Percentiles rank a stretch among this genome's conserved stretches.
Conservation (phyloP, 768 basidiomycete genomes). For the Boletus vermiculosoides region DNA sequence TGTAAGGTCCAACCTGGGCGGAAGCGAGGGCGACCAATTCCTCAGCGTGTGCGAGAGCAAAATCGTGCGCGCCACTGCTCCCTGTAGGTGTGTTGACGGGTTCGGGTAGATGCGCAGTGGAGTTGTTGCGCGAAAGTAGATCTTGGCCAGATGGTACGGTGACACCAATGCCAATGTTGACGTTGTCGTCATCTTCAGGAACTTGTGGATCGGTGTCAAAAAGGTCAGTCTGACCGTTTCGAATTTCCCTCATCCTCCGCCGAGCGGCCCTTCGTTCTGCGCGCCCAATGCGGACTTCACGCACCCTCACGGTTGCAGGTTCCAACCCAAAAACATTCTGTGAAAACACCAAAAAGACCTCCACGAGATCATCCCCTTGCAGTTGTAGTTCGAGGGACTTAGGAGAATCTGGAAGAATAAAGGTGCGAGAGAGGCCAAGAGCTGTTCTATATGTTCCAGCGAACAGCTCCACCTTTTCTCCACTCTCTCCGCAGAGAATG, state of each 20-base stretch:
- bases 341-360: slow-evolving; percentile 87
- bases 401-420: slow-evolving; percentile 89
- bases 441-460: slow-evolving; percentile 91
- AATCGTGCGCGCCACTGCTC: slow-evolving; percentile 29
- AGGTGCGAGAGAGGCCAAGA: slow-evolving; percentile 86
- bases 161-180: slow-evolving; percentile 63
- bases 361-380: slow-evolving; percentile 90
- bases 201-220: slow-evolving; percentile 45
- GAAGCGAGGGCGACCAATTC: slow-evolving; percentile 68
- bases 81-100: slow-evolving; percentile 30
- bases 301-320: slow-evolving; percentile 90
- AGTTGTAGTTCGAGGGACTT: slow-evolving; percentile 83
- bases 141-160: slow-evolving; percentile 47
- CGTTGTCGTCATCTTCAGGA: slow-evolving; percentile 51
- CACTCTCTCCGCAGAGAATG: slow-evolving; percentile 88
- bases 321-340: slow-evolving; percentile 92
- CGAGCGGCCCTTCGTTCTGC: slow-evolving; percentile 85
- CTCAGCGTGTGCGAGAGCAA: slow-evolving; percentile 50
- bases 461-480: slow-evolving; percentile 91
- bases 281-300: slow-evolving; percentile 87
- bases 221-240: slow-evolving; percentile 46
- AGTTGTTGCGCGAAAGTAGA: slow-evolving; percentile 30
- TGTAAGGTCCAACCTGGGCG: slow-evolving; percentile 78
- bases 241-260: slow-evolving; percentile 69
- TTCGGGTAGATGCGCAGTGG: slow-evolving; percentile 28